phyloP scores from a whole-genome alignment of 192 early-diverging fungal genomes.

The Podila epicladia region DNA sequence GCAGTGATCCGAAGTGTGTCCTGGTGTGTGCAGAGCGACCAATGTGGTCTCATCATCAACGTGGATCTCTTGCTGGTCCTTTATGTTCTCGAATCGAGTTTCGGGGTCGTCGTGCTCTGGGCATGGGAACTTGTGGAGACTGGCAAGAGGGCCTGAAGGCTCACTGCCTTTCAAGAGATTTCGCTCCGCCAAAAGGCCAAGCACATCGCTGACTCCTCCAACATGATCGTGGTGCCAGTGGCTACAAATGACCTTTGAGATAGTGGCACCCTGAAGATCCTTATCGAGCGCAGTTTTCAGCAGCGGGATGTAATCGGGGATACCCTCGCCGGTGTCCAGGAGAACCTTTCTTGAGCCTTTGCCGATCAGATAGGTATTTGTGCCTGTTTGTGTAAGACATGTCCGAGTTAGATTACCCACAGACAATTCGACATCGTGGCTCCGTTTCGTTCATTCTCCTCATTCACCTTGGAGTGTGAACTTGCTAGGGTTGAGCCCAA shows the following conservation, averaged over 20 bases:
- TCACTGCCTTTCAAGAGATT: conserved; percentile 20
- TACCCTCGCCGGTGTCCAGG: conserved; percentile 84
- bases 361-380: conserved; percentile 91
- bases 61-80: conserved; percentile 69
- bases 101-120: conserved; percentile 42
- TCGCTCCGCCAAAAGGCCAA: conserved; percentile 23
- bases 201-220: conserved; percentile 67
- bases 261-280: conserved; percentile 54
- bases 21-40: conserved; percentile 77
- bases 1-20: conserved; percentile 85
- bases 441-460: too few relatives aligned
- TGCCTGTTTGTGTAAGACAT: conserved; percentile 52
- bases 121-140: conserved; percentile 25
- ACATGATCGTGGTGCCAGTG: conserved; percentile 88
- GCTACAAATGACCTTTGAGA: conserved; percentile 78
- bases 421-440: too few relatives aligned
- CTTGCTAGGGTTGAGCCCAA: conserved; percentile 82
- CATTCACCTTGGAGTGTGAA: conserved; percentile 79
- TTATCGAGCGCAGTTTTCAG: conserved; percentile 63
- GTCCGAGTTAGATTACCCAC: not conserved
- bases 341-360: conserved; percentile 74
- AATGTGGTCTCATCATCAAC: conserved; percentile 69
- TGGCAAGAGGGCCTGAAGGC: conserved; percentile 19
- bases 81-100: conserved; percentile 39
- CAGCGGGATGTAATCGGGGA: conserved; percentile 69